Conservation (phyloP, 176 grass and related monocot species). For the Oryza glumipatula region DNA sequence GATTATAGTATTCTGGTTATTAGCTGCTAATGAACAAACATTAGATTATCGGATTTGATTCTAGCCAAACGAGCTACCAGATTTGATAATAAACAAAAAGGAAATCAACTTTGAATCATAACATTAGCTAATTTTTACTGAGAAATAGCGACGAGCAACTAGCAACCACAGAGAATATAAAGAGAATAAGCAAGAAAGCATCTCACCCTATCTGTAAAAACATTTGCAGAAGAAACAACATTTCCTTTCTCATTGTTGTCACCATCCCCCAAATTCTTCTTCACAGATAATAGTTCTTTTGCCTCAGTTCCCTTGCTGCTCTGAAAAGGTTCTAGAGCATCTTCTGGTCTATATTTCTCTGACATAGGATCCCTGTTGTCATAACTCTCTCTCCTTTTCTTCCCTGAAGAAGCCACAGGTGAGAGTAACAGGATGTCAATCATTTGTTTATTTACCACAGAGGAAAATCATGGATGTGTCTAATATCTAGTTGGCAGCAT, state of each 20-base stretch:
- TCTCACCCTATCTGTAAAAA: conserved; percentile 69
- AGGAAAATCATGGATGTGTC: not conserved
- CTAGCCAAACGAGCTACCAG: conserved; percentile 3
- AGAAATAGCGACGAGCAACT: not conserved
- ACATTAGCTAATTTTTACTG: conserved; percentile 14
- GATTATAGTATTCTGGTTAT: not conserved
- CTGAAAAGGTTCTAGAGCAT: conserved; percentile 39
- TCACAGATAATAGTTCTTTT: conserved; percentile 37
- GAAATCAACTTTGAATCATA: not conserved
- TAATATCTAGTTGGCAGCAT: not conserved
- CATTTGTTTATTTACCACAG: not conserved
- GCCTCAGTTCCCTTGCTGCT: conserved; percentile 50
- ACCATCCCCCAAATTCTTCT: conserved; percentile 48
- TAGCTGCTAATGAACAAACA: not conserved
- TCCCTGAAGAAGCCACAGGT: conserved; percentile 39
- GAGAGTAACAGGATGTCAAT: not conserved
- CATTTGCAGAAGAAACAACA: conserved; percentile 47
- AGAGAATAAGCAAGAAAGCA: conserved; percentile 10
- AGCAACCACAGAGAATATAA: not conserved
- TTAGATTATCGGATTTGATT: not conserved
- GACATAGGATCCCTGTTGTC: conserved; percentile 39
- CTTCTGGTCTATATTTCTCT: conserved; percentile 53
- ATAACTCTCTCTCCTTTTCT: conserved; percentile 49
- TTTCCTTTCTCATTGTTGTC: conserved; percentile 47
- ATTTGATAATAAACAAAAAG: conserved; percentile 6